Base-by-base conservation (phyloP, 345 rosid species). In the Toxicodendron radicans region DNA sequence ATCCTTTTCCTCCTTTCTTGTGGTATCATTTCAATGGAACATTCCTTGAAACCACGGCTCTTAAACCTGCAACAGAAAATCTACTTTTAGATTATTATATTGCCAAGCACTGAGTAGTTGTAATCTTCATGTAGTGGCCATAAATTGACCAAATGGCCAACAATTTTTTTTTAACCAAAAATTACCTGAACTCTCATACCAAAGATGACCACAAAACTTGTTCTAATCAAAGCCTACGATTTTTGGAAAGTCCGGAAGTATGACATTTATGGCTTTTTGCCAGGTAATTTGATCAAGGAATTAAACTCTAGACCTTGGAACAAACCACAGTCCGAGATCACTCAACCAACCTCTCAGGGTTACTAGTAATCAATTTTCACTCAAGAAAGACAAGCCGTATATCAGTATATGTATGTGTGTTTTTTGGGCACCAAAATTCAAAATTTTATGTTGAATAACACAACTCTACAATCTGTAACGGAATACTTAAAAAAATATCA, bases 31-130 rank as follows among this genome's bases (percentile, higher is more conserved):
- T 92, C 88, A 35, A 95, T 85, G 16, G 89, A 81, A 70, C 98
- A 91, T 76, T 92, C 94, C 5, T 79, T 56, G 85, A 91, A 95
- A 63, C 97, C 99, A 0, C 98, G 94, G 70, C 95, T 83, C 46
- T 83, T 90, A 69, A 91, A 91, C 96, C 96, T 91, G 81, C 38
- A 72, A 69, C 30, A 75, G 65, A 65, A 64, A 58, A 30, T 32
- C 18, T 7, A 27, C 51, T 46, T 10, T 73, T 61, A 61, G 18
- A 21, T 23, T 58, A 66, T 27, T 46, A 33, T 21, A 1, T 38
- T 6, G 8, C 7, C 35, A 10, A 27, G 53, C 8, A 6, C 45
- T 14, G 65, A 18, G 48, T 0, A 46, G 51, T 9, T 38, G 43
- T 38, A 8, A 38, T 38, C 43, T 38, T 38, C 43, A 67, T 45